These are phyloP conservation scores for Penicillium rolfsii DNA, from an alignment of 2,329 filamentous ascomycete species.

Conservation along the genomic window DNA sequence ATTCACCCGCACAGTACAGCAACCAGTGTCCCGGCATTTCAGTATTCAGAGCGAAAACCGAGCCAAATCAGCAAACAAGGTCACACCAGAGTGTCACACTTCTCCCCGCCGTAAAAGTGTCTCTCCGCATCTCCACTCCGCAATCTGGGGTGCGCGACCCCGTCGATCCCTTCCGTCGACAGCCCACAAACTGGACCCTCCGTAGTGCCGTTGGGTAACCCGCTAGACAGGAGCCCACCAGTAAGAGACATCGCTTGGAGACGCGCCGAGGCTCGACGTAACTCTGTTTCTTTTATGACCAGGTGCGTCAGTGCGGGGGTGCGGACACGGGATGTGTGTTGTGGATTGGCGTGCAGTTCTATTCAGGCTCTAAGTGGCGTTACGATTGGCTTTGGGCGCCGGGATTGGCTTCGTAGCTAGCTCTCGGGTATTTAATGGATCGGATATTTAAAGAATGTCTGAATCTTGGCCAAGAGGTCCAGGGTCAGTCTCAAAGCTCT, in stretches of 20 bases:
- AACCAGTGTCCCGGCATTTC: neutral
- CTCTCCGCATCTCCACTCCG: conserved; percentile 7
- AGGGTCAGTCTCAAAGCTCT: neutral
- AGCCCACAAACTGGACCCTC: neutral
- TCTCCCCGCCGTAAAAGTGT: neutral
- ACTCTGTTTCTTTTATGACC: neutral
- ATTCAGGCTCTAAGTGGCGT: neutral
- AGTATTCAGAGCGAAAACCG: neutral
- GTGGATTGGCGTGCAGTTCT: neutral
- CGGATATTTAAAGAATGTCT: conserved; percentile 3
- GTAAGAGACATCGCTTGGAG: neutral
- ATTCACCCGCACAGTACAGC: neutral
- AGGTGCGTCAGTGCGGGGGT: conserved; percentile 1
- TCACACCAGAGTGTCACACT: conserved; percentile 17
- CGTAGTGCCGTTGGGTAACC: neutral
- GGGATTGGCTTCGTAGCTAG: neutral
- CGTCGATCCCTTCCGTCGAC: neutral
- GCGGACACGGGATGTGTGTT: neutral
- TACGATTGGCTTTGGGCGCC: neutral
- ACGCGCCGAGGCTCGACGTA: neutral
- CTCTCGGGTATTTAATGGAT: conserved; percentile 8
- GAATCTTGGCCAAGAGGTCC: neutral
- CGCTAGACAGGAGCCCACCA: neutral
- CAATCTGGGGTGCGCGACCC: conserved; percentile 12
- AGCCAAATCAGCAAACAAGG: neutral